phyloP scores from a whole-genome alignment of 306 rosid genomes.

The Trifolium dubium region DNA sequence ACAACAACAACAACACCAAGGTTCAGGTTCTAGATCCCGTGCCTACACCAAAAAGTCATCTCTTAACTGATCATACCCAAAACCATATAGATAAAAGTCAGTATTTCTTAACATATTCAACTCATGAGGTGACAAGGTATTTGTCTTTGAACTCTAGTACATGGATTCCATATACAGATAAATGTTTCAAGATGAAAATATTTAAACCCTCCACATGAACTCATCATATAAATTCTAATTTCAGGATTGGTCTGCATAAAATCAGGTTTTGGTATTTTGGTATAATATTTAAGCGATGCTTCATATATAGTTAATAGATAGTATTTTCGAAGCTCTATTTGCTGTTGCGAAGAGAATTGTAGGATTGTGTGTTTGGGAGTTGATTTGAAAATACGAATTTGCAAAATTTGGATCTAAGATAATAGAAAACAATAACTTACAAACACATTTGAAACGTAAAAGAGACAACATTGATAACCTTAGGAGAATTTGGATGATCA shows the following conservation, averaged over 20 bases:
- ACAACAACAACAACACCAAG: too few relatives aligned
- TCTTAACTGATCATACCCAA: conserved; percentile 13
- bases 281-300: neutral
- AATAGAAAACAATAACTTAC: conserved; percentile 5
- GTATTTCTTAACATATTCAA: neutral
- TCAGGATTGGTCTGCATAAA: too few relatives aligned
- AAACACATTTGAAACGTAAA: neutral
- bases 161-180: conserved; percentile 11
- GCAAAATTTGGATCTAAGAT: neutral
- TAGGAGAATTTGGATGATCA: neutral
- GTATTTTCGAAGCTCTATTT: neutral
- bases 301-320: neutral
- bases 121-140: neutral
- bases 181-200: neutral
- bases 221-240: too few relatives aligned
- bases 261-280: neutral
- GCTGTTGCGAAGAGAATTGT: neutral
- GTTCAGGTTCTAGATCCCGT: too few relatives aligned
- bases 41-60: too few relatives aligned
- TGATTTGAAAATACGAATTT: neutral
- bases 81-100: neutral
- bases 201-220: neutral
- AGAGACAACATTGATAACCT: conserved; percentile 1
- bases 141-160: neutral
- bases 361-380: neutral